phyloP scores from a whole-genome alignment of 1,139 yeast species.

The Scheffersomyces titani region DNA sequence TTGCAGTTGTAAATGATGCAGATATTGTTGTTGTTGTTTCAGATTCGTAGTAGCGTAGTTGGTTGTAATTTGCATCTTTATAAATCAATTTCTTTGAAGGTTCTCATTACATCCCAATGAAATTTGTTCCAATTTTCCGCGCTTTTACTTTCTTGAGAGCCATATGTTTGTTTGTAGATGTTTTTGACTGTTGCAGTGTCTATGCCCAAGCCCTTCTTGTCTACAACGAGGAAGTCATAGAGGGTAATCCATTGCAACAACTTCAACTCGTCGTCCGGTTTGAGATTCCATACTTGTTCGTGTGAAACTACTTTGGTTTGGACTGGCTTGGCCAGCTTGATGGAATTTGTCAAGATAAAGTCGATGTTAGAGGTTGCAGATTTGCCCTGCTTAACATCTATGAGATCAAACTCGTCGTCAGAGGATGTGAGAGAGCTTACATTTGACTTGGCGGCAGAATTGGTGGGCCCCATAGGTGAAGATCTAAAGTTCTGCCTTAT shows the following conservation, averaged over 20 bases:
- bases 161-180: slow-evolving; percentile 15
- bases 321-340: slow-evolving; percentile 7
- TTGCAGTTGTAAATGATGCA: not conserved
- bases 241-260: slow-evolving; percentile 32
- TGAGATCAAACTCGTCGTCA: slow-evolving; percentile 21
- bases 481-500: slow-evolving; percentile 18
- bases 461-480: slow-evolving; percentile 4
- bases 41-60: not conserved
- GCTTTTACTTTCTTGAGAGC: slow-evolving; percentile 12
- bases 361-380: slow-evolving; percentile 1
- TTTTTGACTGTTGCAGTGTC: slow-evolving; percentile 19
- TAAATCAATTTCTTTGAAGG: slow-evolving; percentile 5
- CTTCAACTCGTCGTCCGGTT: slow-evolving; percentile 17
- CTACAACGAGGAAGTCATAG: slow-evolving; percentile 26
- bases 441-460: slow-evolving; percentile 5
- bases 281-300: slow-evolving; percentile 6
- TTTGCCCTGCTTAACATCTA: slow-evolving; percentile 1
- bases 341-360: slow-evolving; percentile 4
- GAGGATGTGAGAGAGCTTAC: slow-evolving; percentile 20
- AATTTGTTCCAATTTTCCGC: slow-evolving; percentile 10
- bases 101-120: slow-evolving; percentile 14
- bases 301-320: slow-evolving; percentile 8
- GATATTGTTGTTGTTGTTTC: no score
- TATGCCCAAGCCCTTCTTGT: slow-evolving; percentile 16
- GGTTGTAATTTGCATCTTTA: not conserved